These are phyloP conservation scores for Sequoiadendron giganteum DNA, from an alignment of 75 land plant genomes.

Conservation along the genomic window DNA sequence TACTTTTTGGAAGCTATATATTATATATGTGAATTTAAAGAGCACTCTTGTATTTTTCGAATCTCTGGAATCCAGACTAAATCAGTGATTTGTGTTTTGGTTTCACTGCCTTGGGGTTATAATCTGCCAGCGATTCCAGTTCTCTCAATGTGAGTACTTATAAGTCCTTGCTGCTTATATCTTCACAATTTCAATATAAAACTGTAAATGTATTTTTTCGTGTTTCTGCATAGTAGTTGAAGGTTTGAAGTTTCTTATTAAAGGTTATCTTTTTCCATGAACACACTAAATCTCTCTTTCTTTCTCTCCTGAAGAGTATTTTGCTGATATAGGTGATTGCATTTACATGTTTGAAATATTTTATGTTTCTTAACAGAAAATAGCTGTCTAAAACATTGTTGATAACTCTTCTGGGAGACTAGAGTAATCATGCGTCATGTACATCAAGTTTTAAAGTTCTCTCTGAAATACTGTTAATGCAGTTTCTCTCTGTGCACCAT, in stretches of 20 bases:
- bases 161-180: neutral
- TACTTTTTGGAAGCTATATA: slow-evolving; percentile 6
- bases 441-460: neutral
- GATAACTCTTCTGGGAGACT: neutral
- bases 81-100: slow-evolving; percentile 7
- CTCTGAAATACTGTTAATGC: neutral
- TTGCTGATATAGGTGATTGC: neutral
- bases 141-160: slow-evolving; percentile 76
- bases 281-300: neutral
- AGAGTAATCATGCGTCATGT: neutral
- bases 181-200: neutral
- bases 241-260: neutral
- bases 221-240: neutral
- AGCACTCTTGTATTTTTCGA: neutral
- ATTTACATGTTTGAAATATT: neutral
- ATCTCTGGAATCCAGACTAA: neutral
- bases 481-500: neutral
- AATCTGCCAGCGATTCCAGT: slow-evolving; percentile 80
- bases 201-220: neutral
- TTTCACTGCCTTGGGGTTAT: neutral
- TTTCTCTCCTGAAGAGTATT: neutral
- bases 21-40: neutral
- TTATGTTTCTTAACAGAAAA: neutral
- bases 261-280: neutral
- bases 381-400: neutral